phyloP scores from a whole-genome alignment of 306 rosid genomes.

The Fragaria nilgerrensis region DNA sequence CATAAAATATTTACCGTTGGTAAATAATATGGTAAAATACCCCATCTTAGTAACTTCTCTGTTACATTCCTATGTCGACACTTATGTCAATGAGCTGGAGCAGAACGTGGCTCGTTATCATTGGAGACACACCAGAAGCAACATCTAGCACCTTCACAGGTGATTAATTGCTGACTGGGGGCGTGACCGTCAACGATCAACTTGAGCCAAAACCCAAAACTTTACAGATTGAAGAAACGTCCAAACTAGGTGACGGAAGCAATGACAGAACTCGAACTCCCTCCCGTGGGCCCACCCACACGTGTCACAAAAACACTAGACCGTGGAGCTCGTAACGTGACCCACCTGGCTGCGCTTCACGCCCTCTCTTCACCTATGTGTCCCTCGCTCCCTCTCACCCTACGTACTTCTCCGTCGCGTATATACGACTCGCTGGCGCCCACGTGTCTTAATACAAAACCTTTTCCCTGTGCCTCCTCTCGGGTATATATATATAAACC shows the following conservation, averaged over 20 bases:
- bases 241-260: constrained; percentile 53
- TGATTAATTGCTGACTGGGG: neutral
- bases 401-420: neutral
- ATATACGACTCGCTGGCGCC: constrained; percentile 16
- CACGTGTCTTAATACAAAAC: constrained; percentile 37
- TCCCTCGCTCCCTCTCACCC: neutral
- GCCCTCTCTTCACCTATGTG: neutral
- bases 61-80: neutral
- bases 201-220: neutral
- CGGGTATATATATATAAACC: constrained; percentile 22
- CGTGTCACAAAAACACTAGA: neutral
- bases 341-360: constrained; percentile 23
- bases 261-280: constrained; percentile 44
- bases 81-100: neutral
- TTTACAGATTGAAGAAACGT: constrained; percentile 4
- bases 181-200: constrained; percentile 36
- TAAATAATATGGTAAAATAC: too few relatives aligned
- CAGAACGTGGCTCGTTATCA: neutral
- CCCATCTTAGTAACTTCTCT: too few relatives aligned
- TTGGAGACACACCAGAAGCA: too few relatives aligned
- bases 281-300: neutral
- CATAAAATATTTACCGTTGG: too few relatives aligned
- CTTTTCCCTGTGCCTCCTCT: neutral
- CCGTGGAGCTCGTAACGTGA: neutral
- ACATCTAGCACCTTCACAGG: neutral